Conservation (phyloP, 2,329 filamentous ascomycete species). For the Xylariaceae sp. region DNA sequence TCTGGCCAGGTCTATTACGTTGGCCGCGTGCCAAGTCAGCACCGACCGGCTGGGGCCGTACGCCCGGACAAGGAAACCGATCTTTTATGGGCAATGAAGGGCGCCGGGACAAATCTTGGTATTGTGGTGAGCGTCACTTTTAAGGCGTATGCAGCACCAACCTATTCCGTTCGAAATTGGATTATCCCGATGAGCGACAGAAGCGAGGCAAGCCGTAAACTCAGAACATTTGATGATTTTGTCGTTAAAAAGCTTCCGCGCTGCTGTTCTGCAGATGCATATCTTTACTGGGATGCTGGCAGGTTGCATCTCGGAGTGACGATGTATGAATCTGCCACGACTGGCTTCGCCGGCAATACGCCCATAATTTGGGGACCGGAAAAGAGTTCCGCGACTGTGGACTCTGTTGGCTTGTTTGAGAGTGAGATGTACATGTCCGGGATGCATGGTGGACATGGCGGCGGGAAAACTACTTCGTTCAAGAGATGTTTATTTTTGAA, state of each 20-base stretch:
- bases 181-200: conserved; percentile 31
- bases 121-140: conserved; percentile 51
- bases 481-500: conserved; percentile 59
- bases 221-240: conserved; percentile 37
- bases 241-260: conserved; percentile 37
- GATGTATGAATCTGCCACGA: conserved; percentile 38
- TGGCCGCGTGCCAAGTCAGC: conserved; percentile 44
- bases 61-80: conserved; percentile 44
- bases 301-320: conserved; percentile 48
- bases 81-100: conserved; percentile 53
- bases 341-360: conserved; percentile 2
- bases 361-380: conserved; percentile 33
- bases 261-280: conserved; percentile 47
- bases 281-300: conserved; percentile 46
- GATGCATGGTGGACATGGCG: conserved; percentile 54
- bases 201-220: conserved; percentile 30
- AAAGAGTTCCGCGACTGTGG: conserved; percentile 33
- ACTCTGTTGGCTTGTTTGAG: conserved; percentile 50
- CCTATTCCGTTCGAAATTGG: conserved; percentile 39
- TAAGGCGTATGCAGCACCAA: conserved; percentile 39
- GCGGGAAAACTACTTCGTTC: conserved; percentile 57
- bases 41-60: conserved; percentile 38
- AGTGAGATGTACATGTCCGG: conserved; percentile 54
- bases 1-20: conserved; percentile 44
- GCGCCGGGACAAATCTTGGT: conserved; percentile 55